Base-by-base conservation (phyloP, 768 basidiomycete genomes). In the Infundibulicybe gibba region DNA sequence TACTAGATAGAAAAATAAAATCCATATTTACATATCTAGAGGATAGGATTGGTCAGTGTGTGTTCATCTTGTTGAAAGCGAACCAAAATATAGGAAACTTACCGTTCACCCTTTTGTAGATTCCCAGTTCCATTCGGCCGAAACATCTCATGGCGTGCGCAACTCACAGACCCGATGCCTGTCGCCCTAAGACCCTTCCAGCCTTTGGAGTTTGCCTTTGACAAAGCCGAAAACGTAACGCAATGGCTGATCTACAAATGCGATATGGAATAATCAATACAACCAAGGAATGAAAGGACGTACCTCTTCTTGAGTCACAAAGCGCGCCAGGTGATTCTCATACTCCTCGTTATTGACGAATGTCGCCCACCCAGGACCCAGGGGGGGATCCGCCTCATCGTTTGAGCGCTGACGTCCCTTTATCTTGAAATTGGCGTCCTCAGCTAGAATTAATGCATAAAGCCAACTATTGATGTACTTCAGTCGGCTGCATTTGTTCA, bases 101-200 rank as follows among this genome's bases (percentile, higher is more conserved):
- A 66, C 68, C 59, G 35, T 57, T 71, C 65, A 0, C 68, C 66
- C 6, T 56, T 49, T 35, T 67, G 64, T 2, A 68, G 51, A 50
- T 66, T 60, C 2, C 59, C 64, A 13, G 64, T 50, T 2, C 53
- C 53, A 16, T 40, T 48, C 2, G 64, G 61, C 0, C 54, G 50
- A 11, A 61, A 57, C 53, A 66, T 54, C 15, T 68, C 57, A 44
- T 68, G 66, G 1, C 60, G 56, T 0, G 58, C 44, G 30, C 69
- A 69, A 19, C 52, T 52, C n/a, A 59, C 57, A 2, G 54, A 55
- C 3, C 54, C 64, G 0, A 65, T 49, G 0, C 68, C 66, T 3
- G 61, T 58, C 0, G 56, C 55, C 25, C 8, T 25, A 8, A 25
- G 25, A 25, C 25, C 25, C 25, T 25, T 25, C 25, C 25, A 25